Evolutionary conservation across 495 filamentous ascomycete species (phyloP).

Genomic region (Penicillium silybi): DNA sequence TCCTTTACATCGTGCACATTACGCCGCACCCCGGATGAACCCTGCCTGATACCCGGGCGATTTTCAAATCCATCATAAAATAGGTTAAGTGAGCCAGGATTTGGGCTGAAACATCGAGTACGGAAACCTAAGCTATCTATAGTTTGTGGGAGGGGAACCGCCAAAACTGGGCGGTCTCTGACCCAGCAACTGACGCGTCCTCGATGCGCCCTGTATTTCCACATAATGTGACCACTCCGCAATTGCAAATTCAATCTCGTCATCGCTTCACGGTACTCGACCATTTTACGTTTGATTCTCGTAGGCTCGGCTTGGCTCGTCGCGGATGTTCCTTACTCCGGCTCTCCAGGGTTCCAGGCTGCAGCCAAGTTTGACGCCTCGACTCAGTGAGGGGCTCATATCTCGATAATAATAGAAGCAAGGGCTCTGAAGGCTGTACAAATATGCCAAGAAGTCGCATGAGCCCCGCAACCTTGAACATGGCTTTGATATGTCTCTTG

Average conservation of each 20-base stretch:
- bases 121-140: constrained; percentile 13
- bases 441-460: background rate
- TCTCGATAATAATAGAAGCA: background rate
- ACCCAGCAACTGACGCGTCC: constrained; percentile 21
- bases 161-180: constrained; percentile 11
- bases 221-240: background rate
- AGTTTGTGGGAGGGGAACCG: constrained; percentile 14
- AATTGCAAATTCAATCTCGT: background rate
- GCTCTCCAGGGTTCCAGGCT: background rate
- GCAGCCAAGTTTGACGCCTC: background rate
- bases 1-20: background rate
- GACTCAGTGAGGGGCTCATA: background rate
- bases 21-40: background rate
- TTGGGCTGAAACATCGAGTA: constrained; percentile 13
- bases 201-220: background rate
- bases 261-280: background rate
- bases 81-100: background rate
- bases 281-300: background rate
- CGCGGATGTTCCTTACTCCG: background rate
- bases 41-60: background rate
- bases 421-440: background rate
- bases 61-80: background rate
- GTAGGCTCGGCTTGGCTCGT: background rate
- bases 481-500: background rate
- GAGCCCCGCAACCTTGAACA: background rate